phyloP scores from a whole-genome alignment of 2,329 filamentous ascomycete genomes.

The Colletotrichum noveboracense region DNA sequence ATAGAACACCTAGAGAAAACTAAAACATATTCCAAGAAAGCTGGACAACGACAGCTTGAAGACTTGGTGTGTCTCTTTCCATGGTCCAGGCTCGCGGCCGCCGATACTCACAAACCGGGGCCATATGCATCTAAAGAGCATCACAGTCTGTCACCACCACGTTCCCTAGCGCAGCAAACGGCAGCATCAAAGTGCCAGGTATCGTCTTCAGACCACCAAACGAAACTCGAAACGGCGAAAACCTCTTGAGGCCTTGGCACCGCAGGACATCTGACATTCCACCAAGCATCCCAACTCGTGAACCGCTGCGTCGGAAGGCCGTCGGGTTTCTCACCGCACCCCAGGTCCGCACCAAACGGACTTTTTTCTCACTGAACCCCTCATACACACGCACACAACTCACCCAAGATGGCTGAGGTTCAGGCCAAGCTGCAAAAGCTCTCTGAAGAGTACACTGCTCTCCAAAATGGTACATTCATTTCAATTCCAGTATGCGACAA shows the following conservation, averaged over 20 bases:
- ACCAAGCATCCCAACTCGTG: background rate
- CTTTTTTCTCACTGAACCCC: conserved; percentile 12
- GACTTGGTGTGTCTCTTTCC: background rate
- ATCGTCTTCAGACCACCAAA: background rate
- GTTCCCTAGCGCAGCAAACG: background rate
- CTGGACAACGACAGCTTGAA: accelerated
- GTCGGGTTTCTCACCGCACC: background rate
- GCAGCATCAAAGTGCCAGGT: conserved; percentile 1
- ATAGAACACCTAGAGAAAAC: accelerated
- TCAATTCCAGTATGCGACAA: background rate
- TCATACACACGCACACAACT: background rate
- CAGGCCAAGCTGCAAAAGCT: conserved; percentile 82
- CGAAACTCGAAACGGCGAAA: background rate
- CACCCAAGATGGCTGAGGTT: conserved; percentile 65
- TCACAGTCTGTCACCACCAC: conserved; percentile 8
- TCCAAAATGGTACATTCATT: conserved; percentile 71
- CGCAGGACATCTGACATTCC: background rate
- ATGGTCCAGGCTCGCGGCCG: background rate
- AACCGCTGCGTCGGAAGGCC: background rate
- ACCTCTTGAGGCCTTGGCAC: background rate
- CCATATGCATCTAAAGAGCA: background rate
- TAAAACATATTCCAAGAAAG: background rate
- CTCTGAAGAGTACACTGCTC: conserved; percentile 84
- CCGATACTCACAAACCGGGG: background rate
- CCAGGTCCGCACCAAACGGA: background rate